Conservation (phyloP, 2,329 filamentous ascomycete species). For the Exophiala sideris region DNA sequence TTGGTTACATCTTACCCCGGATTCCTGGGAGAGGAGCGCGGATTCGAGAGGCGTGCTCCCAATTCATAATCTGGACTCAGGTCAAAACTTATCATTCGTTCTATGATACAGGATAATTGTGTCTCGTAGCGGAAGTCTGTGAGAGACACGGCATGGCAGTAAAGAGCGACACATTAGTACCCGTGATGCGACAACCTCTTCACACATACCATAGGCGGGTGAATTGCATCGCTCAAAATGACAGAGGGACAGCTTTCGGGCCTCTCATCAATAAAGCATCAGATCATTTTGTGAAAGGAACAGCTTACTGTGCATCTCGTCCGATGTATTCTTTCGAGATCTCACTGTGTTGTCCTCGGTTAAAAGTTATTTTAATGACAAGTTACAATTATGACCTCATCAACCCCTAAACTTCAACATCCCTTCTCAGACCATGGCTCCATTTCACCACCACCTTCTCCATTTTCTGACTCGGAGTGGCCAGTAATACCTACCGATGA, state of each 20-base stretch:
- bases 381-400: conserved; percentile 8
- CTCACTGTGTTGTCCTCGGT: neutral
- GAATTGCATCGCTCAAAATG: neutral
- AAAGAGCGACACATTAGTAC: no score
- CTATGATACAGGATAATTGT: no score
- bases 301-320: no score
- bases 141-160: no score
- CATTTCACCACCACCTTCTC: conserved; percentile 12
- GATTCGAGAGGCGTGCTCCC: neutral
- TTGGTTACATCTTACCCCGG: conserved; percentile 1
- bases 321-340: neutral
- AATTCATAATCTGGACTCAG: neutral
- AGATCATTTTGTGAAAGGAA: no score
- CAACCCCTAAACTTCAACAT: neutral
- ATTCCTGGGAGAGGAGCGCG: neutral
- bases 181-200: no score
- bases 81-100: neutral
- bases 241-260: no score
- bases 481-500: conserved; percentile 16
- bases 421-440: neutral
- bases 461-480: conserved; percentile 7
- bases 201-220: no score
- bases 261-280: no score
- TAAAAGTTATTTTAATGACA: neutral
- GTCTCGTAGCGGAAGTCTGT: no score